Base-by-base conservation (phyloP, 495 filamentous ascomycete genomes). In the Chaetomium tenue region DNA sequence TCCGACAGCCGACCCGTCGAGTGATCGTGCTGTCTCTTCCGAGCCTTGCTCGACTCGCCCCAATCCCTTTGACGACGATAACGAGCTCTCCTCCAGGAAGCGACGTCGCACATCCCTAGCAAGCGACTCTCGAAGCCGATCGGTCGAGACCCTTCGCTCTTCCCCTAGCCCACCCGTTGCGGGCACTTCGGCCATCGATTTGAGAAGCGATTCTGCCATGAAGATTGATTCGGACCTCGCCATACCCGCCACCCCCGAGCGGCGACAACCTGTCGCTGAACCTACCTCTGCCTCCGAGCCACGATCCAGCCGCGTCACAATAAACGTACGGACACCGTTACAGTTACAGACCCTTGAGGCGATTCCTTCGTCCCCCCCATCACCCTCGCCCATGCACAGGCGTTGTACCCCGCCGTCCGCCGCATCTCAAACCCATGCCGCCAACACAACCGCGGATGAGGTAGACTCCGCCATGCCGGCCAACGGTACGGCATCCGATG, bases 41-140 rank as follows among this genome's bases (percentile, higher is more conserved):
- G 83, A 86, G 78, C 81, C 82, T 75, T 79, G 81, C 78, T 83
- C 83, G 70, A 80, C 79, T 68, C 80, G 82, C 60, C 78, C 79
- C 46, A 84, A 85, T 61, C 83, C 82, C 39, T 86, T 84, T 70
- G 80, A 82, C 76, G 78, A 81, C 75, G 78, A 81, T 73, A 73
- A 75, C 70, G 80, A 82, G 54, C 61, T 75, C 55, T 74, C 77
- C n/a, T 78, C 82, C 56, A 73, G 82, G 56, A 86, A 86, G 70
- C 81, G 83, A 13, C 81, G 80, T 58, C 76, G 78, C 61, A 81
- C 76, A 40, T 81, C 76, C 42, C 73, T 73, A 59, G 75, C 72
- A 50, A 74, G 72, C 58, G 74, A 68, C 55, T 79, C 74, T 16
- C 71, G 75, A 60, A 83, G 75, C 69, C 68, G 72, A 39, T 80